These are phyloP conservation scores for Oenanthe sinensis DNA, from an alignment of 129 eudicot genomes.

Conservation along the genomic window DNA sequence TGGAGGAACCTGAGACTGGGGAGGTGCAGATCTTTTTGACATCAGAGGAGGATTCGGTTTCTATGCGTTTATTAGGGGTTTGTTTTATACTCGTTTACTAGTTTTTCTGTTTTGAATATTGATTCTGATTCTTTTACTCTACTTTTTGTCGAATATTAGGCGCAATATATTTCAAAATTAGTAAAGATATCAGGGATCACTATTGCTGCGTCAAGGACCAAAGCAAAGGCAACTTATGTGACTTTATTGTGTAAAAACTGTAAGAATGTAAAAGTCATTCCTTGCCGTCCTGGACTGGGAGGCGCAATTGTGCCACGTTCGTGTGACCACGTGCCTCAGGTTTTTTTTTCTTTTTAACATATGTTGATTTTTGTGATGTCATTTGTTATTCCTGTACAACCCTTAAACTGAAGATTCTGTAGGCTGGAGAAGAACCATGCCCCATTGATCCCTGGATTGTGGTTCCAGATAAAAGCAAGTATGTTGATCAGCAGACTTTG, in stretches of 20 bases:
- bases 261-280: conserved; percentile 77
- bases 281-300: conserved; percentile 96
- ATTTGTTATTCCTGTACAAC: not conserved
- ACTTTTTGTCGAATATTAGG: conserved; percentile 26
- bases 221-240: conserved; percentile 95
- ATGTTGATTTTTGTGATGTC: not conserved
- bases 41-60: conserved; percentile 78
- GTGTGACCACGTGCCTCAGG: conserved; percentile 90
- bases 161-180: conserved; percentile 90
- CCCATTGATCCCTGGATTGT: conserved; percentile 97
- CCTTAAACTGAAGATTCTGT: conserved; percentile 6
- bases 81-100: conserved; percentile 11
- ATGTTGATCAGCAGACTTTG: conserved; percentile 96
- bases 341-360: not conserved
- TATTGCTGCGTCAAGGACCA: conserved; percentile 96
- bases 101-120: not conserved
- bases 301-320: conserved; percentile 96
- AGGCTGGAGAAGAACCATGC: conserved; percentile 87
- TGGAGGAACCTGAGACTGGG: conserved; percentile 91
- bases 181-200: conserved; percentile 94
- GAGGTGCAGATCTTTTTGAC: conserved; percentile 84
- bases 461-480: conserved; percentile 97
- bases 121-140: not conserved
- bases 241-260: conserved; percentile 86
- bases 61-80: conserved; percentile 95